Base-by-base conservation (phyloP, 345 rosid species). In the Syzygium aqueum region DNA sequence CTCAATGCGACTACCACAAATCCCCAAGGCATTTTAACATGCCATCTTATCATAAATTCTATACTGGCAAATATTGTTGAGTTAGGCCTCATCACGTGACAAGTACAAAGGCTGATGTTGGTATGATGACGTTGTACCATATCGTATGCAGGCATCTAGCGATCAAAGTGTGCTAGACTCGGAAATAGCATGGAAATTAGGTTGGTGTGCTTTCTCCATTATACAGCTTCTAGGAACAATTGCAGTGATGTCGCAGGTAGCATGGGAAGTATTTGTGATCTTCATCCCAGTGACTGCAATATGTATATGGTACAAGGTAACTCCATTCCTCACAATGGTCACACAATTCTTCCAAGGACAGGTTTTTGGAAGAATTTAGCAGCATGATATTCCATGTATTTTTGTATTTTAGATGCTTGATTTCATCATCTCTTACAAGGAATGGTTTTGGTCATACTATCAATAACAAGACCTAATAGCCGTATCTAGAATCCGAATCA, bases 261-360 rank as follows among this genome's bases (percentile, higher is more conserved):
- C 99, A 67, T 97, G 99, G 99, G 90, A 97, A 94, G 99, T 97
- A 89, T 97, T 96, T 88, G 93, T 94, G 87, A 93, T 97, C 91
- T 97, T 97, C 94, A 95, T 97, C 92, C 99, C 99, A 40, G 98
- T 97, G 80, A 94, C 98, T 51, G 98, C 94, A 85, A 92, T 96
- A 85, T 97, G 98, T 89, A 93, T 97, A 87, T 96, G 98, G 94
- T 97, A 97, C 91, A 98, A 97, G 90, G 99, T 95, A 96, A 90
- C 92, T 86, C 28, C 87, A 49, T 53, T 61, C 33, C 65, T 25
- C 28, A 57, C 27, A 25, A 57, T 11, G 27, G 30, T 57, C 3
- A 3, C 65, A 57, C 21, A 83, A 83, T 83, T 83, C 85, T 49
- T 28, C 46, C 25, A 33, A 33, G 80, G 80, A 37, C 13, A 73